These are phyloP conservation scores for Serendipita sp. DNA, from an alignment of 1,284 basidiomycete species.

Conservation along the genomic window DNA sequence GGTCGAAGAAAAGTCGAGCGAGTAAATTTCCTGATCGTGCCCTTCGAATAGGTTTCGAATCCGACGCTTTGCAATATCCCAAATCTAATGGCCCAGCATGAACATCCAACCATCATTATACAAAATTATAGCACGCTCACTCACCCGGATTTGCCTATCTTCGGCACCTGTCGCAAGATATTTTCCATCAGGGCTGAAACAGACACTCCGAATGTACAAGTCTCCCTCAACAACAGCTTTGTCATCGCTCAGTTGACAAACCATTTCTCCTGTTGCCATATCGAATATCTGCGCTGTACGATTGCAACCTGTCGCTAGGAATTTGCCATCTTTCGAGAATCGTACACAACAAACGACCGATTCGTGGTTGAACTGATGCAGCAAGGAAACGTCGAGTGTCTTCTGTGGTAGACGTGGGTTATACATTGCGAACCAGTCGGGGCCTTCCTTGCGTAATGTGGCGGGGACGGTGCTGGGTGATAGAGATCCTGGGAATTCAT, in stretches of 20 bases:
- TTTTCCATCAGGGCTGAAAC: slow-evolving; percentile 74
- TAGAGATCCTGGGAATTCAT: slow-evolving; percentile 4
- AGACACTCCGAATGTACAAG: slow-evolving; percentile 71
- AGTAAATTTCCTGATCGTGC: slow-evolving; percentile 84
- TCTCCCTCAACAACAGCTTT: slow-evolving; percentile 51
- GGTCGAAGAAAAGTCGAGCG: slow-evolving; percentile 73
- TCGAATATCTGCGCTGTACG: slow-evolving; percentile 83
- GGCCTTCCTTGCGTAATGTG: slow-evolving; percentile 61
- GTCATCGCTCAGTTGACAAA: slow-evolving; percentile 60
- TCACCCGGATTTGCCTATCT: slow-evolving; percentile 66
- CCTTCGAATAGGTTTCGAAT: slow-evolving; percentile 67
- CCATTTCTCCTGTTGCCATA: slow-evolving; percentile 69
- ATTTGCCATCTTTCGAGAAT: slow-evolving; percentile 81
- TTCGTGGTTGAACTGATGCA: slow-evolving; percentile 87
- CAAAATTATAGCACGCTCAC: slow-evolving; percentile 17
- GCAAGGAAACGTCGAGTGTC: slow-evolving; percentile 72
- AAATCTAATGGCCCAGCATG: slow-evolving; percentile 39
- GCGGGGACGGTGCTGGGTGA: slow-evolving; percentile 21
- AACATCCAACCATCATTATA: background rate
- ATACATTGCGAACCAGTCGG: slow-evolving; percentile 92
- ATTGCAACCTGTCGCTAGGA: slow-evolving; percentile 83
- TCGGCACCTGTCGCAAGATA: slow-evolving; percentile 73
- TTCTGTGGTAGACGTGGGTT: slow-evolving; percentile 70
- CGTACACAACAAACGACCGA: slow-evolving; percentile 87
- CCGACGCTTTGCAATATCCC: slow-evolving; percentile 67